Conservation (phyloP, 2,329 filamentous ascomycete genomes). For the Fusarium austroafricanum region DNA sequence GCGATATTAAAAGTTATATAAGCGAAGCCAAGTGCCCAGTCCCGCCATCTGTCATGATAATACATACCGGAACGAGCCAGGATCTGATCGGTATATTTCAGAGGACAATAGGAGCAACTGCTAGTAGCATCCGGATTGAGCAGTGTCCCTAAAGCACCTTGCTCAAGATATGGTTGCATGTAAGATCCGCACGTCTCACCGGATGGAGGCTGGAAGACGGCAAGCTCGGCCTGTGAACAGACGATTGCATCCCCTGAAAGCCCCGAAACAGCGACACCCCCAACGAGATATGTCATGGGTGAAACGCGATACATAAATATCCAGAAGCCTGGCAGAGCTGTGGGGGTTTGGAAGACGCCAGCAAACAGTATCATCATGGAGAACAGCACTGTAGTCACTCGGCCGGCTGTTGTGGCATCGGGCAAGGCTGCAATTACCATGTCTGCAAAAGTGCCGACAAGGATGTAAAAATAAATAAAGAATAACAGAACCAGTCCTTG, state of each 20-base stretch:
- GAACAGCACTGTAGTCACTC: slow-evolving; percentile 65
- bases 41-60: slow-evolving; percentile 2
- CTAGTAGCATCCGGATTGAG: background rate
- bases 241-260: background rate
- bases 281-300: slow-evolving; percentile 8
- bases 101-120: slow-evolving; percentile 1
- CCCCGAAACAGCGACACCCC: background rate
- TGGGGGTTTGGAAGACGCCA: slow-evolving; percentile 70
- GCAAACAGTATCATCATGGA: slow-evolving; percentile 71
- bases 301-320: slow-evolving; percentile 72
- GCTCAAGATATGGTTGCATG: background rate
- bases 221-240: slow-evolving; percentile 7
- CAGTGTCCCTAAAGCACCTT: background rate
- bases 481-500: slow-evolving; percentile 75
- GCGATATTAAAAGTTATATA: background rate
- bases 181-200: background rate
- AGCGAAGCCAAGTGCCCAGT: slow-evolving; percentile 4
- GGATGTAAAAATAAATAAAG: slow-evolving; percentile 74
- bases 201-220: background rate
- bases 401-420: slow-evolving; percentile 73
- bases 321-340: slow-evolving; percentile 76
- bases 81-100: background rate
- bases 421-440: slow-evolving; percentile 78
- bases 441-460: slow-evolving; percentile 76
- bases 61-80: slow-evolving; percentile 4